A percentile compares a stretch with the other conserved stretches of the same genome.
Conservation (phyloP, 2,329 filamentous ascomycete species). For the Phaeosphaeria sp. region DNA sequence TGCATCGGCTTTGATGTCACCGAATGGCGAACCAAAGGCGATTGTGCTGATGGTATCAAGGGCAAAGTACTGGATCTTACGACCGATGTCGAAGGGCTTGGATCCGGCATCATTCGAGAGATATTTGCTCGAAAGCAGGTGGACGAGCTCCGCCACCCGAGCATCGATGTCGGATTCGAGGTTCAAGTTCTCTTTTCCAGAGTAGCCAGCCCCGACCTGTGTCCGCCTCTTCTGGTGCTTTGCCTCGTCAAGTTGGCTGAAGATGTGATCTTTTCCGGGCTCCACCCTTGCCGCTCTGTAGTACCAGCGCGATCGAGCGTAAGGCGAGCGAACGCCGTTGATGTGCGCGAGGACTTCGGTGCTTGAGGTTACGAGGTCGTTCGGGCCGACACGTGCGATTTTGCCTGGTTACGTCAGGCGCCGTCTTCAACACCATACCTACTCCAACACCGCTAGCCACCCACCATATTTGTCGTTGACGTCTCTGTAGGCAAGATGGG, state of each 20-base stretch:
- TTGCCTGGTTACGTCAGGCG: slow-evolving; percentile 28
- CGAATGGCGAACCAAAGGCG: slow-evolving; percentile 59
- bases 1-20: slow-evolving; percentile 56
- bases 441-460: not conserved
- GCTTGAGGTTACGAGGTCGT: slow-evolving; percentile 56
- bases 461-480: slow-evolving; percentile 34
- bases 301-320: slow-evolving; percentile 43
- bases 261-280: slow-evolving; percentile 58
- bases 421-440: not conserved
- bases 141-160: slow-evolving; percentile 53
- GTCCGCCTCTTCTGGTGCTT: slow-evolving; percentile 51
- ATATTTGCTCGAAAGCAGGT: slow-evolving; percentile 57
- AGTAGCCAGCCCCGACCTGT: slow-evolving; percentile 59
- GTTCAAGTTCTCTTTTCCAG: slow-evolving; percentile 60
- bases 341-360: slow-evolving; percentile 55
- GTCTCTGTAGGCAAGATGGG: slow-evolving; percentile 26
- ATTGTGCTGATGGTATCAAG: slow-evolving; percentile 62
- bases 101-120: slow-evolving; percentile 13
- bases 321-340: slow-evolving; percentile 48
- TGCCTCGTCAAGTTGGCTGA: slow-evolving; percentile 56
- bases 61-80: slow-evolving; percentile 60
- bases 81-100: slow-evolving; percentile 52
- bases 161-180: slow-evolving; percentile 58
- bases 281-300: slow-evolving; percentile 54
- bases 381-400: slow-evolving; percentile 55